Base-by-base conservation (phyloP, 1,284 basidiomycete genomes). In the Pyrrhoderma noxium region DNA sequence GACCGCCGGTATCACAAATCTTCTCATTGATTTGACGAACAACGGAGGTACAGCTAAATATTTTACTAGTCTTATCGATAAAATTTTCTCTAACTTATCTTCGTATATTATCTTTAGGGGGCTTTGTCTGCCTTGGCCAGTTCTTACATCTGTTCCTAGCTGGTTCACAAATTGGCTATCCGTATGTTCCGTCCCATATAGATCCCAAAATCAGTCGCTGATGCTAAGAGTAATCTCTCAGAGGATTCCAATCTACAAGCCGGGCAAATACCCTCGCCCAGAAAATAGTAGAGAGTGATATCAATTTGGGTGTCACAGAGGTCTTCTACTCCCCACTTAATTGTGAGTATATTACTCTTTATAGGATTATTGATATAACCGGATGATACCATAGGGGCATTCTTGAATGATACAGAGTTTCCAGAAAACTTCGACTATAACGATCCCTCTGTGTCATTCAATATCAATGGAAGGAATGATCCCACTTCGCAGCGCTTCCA, bases 21-120 rank as follows among this genome's bases (percentile, higher is more conserved):
- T 85, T 13, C 59, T 85, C 23, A 70, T 85, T 42, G 81, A 83
- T 58, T 59, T 82, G 25, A 76, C 75, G 3, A 77, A 81, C 61
- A 85, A 83, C 57, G 77, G 76, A 55, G 80, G 79, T 75, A 49
- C 39, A 64, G 58, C 49, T 25, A 21, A 48, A 39, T 38, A 51
- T 47, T 54, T 35, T 47, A 9, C 31, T 23, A 35, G 41, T 41
- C 47, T 23, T 38, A 7, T 7, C 4, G 38, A 22, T 44, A 31
- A 31, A 37, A 44, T 43, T 38, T 18, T 38, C 21, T 2, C 36
- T 40, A 34, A 45, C 36, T 19, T 37, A 22, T 21, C 14, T n/a
- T 4, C 23, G 9, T 34, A 42, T n/a, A 16, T 14, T 18, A 23
- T 27, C 23, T 21, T 5, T 48, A 79, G 79, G 79, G 54, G 80